These are phyloP conservation scores for Zangia roseola DNA, from an alignment of 768 basidiomycete species.

Conservation along the genomic window DNA sequence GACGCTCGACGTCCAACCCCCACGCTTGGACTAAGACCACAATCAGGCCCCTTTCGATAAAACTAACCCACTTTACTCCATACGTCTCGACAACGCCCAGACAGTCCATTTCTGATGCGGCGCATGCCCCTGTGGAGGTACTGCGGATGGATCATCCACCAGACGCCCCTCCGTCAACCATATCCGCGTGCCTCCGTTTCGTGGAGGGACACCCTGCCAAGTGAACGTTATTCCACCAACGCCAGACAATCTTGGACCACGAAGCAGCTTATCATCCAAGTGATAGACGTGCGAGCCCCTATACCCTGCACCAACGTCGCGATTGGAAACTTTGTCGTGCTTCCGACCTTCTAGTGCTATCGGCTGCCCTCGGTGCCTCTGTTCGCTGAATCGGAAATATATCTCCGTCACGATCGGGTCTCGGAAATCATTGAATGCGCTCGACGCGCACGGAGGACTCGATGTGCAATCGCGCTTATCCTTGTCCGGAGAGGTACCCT, in stretches of 20 bases:
- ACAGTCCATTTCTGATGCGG: not conserved
- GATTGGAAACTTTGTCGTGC: not conserved
- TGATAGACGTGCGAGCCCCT: not conserved
- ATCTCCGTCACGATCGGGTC: constrained; percentile 1
- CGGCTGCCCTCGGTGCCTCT: not conserved
- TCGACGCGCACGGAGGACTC: constrained; percentile 2
- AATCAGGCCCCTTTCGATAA: not conserved
- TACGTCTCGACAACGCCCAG: not conserved
- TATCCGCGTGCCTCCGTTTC: not conserved
- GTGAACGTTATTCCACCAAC: not conserved
- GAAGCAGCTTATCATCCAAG: not conserved
- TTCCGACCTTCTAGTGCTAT: not conserved
- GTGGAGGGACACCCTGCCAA: not conserved
- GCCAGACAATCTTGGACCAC: not conserved
- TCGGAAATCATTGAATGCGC: not conserved
- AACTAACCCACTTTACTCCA: constrained; percentile 2
- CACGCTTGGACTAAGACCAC: not conserved
- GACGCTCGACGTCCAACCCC: not conserved
- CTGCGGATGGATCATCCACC: constrained; percentile 18
- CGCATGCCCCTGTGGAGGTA: not conserved
- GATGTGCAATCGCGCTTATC: constrained; percentile 1
- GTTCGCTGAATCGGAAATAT: not conserved
- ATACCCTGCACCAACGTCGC: not conserved
- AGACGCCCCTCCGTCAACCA: not conserved
- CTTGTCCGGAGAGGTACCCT: constrained; percentile 14